Conservation (phyloP, 73 alveolate species). For the Tetrahymena borealis region DNA sequence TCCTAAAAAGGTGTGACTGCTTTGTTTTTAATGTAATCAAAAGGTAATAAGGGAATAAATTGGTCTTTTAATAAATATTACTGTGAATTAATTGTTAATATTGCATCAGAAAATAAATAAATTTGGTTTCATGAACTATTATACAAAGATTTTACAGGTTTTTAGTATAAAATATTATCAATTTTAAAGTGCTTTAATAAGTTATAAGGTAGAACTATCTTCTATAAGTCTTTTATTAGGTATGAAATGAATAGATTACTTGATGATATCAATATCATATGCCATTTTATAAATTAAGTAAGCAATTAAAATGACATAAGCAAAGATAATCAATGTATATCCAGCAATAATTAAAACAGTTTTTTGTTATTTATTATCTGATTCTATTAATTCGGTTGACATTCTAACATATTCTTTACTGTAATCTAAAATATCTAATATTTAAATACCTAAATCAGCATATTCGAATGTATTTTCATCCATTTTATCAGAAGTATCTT, state of each 20-base stretch:
- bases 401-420: background rate
- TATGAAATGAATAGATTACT: background rate
- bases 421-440: background rate
- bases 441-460: background rate
- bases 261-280: background rate
- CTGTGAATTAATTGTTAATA: too few relatives aligned
- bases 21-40: too few relatives aligned
- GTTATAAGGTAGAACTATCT: background rate
- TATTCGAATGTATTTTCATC: background rate
- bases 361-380: background rate
- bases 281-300: background rate
- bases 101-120: background rate
- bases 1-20: too few relatives aligned
- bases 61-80: too few relatives aligned
- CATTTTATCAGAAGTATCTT: background rate
- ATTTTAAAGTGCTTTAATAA: background rate
- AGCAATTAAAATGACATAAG: background rate
- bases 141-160: background rate
- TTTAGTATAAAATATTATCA: background rate
- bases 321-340: background rate
- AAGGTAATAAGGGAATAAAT: too few relatives aligned
- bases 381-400: background rate
- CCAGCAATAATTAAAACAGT: background rate
- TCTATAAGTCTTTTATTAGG: background rate
- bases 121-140: background rate